phyloP scores from a whole-genome alignment of 2,329 filamentous ascomycete species.

The Colletotrichum costaricense region DNA sequence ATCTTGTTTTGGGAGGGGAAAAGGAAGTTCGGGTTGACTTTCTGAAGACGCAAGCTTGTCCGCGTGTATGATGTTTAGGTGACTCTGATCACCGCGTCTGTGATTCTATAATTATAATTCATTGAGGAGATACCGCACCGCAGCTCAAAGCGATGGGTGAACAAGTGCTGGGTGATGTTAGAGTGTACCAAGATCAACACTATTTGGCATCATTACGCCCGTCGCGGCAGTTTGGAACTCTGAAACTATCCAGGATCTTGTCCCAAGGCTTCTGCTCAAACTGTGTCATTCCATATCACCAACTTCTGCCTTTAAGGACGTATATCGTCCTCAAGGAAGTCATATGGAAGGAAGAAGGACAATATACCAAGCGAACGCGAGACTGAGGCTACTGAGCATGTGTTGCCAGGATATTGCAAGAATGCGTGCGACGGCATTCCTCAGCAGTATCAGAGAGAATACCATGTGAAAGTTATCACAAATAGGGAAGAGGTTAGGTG shows the following conservation, averaged over 20 bases:
- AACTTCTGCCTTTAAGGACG: not conserved
- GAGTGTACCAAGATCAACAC: not conserved
- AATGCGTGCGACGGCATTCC: no score
- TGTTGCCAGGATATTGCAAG: no score
- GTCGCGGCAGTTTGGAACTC: not conserved
- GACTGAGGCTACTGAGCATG: no score
- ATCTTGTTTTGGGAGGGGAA: slow-evolving; percentile 26
- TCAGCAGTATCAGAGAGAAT: not conserved
- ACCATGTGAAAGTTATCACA: not conserved
- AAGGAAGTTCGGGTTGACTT: slow-evolving; percentile 29
- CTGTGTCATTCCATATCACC: not conserved
- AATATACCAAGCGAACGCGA: no score
- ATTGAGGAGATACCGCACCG: not conserved
- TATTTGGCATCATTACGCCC: not conserved
- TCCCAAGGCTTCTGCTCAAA: not conserved
- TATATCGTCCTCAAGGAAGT: not conserved
- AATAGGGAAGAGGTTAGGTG: not conserved
- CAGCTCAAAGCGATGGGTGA: not conserved
- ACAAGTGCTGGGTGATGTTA: not conserved
- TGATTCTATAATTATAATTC: not conserved
- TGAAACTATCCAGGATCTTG: not conserved
- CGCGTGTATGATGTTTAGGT: slow-evolving; percentile 2
- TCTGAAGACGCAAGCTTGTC: slow-evolving; percentile 32
- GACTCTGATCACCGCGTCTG: not conserved
- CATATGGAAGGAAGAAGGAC: no score